These are phyloP conservation scores for Cerrena zonata DNA, from an alignment of 1,284 basidiomycete genomes.

Conservation along the genomic window DNA sequence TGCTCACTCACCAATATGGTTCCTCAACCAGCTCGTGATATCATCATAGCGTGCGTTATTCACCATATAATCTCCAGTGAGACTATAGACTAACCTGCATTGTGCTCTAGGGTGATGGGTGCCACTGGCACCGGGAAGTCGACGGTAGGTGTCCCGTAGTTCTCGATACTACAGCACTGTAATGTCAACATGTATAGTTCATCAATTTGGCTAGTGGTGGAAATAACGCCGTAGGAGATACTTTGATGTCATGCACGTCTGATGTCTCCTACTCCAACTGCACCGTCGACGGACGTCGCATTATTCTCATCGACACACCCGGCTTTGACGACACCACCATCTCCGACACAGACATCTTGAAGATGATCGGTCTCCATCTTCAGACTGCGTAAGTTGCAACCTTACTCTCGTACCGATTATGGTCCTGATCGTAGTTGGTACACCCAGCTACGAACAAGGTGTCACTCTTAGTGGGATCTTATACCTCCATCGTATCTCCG, in stretches of 20 bases:
- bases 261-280: conserved; percentile 26
- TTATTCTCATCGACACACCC: conserved; percentile 30
- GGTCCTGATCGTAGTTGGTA: neutral
- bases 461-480: conserved; percentile 42
- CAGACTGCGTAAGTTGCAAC: conserved; percentile 6
- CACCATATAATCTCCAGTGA: no score
- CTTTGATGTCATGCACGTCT: conserved; percentile 11
- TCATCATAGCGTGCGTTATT: no score
- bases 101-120: no score
- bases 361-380: conserved; percentile 24
- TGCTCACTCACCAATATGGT: no score
- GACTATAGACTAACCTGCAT: no score
- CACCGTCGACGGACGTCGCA: conserved; percentile 20
- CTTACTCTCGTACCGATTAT: conserved; percentile 22
- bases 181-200: conserved; percentile 10
- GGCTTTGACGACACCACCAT: conserved; percentile 32
- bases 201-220: conserved; percentile 16
- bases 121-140: conserved; percentile 6
- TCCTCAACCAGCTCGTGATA: no score
- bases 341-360: conserved; percentile 26
- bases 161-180: neutral
- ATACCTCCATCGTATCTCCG: conserved; percentile 50
- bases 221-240: conserved; percentile 8
- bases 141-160: neutral
- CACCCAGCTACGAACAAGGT: conserved; percentile 31